These are phyloP conservation scores for Coniella vitis DNA, from an alignment of 2,329 filamentous ascomycete genomes.

Conservation along the genomic window DNA sequence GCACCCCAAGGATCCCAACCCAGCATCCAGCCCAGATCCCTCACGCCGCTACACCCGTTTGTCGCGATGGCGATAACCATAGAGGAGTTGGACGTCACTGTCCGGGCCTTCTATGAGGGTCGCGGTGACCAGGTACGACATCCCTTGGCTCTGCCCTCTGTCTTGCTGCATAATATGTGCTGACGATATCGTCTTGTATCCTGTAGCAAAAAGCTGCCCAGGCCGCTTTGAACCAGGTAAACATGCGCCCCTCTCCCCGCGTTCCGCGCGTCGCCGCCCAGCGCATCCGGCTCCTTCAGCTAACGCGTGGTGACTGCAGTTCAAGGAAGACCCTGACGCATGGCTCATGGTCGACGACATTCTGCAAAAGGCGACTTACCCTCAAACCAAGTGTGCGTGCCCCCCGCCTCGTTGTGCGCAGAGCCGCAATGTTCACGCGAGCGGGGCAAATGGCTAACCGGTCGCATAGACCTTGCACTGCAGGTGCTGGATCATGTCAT, in stretches of 20 bases:
- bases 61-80: slow-evolving; percentile 62
- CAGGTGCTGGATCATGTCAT: slow-evolving; percentile 98
- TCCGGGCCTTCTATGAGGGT: slow-evolving; percentile 96
- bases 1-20: slow-evolving; percentile 2
- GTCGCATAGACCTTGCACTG: slow-evolving; percentile 68
- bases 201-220: slow-evolving; percentile 91
- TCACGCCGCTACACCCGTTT: slow-evolving; percentile 11
- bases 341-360: slow-evolving; percentile 98
- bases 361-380: slow-evolving; percentile 83
- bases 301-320: slow-evolving; percentile 48
- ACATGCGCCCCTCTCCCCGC: slow-evolving; percentile 23
- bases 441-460: slow-evolving; percentile 4
- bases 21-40: slow-evolving; percentile 3
- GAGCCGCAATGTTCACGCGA: neutral
- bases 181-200: slow-evolving; percentile 31
- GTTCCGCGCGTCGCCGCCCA: slow-evolving; percentile 4
- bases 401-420: slow-evolving; percentile 7
- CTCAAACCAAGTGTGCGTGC: slow-evolving; percentile 87
- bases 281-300: slow-evolving; percentile 13
- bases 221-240: slow-evolving; percentile 84
- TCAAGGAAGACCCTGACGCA: slow-evolving; percentile 97
- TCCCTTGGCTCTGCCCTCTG: slow-evolving; percentile 7
- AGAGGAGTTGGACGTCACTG: slow-evolving; percentile 90
- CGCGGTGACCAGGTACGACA: slow-evolving; percentile 78
- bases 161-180: slow-evolving; percentile 19